Percentiles rank a stretch among this genome's conserved stretches.
phyloP scores from a whole-genome alignment of 202 grass and related monocot genomes.

The Cymbopogon flexuosus region DNA sequence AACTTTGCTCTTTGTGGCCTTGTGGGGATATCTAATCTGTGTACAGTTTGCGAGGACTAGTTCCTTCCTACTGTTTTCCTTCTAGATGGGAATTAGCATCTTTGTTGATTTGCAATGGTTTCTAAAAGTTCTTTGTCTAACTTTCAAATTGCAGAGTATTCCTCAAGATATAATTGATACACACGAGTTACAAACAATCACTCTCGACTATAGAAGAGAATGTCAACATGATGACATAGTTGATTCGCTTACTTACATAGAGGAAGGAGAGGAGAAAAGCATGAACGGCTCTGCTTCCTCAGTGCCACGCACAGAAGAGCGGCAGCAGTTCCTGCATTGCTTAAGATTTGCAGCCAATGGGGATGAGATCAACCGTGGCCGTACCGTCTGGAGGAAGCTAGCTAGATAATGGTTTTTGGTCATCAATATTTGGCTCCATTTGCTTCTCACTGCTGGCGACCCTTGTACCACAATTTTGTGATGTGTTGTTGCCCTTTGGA shows the following conservation, averaged over 20 bases:
- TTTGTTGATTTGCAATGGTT: constrained; percentile 24
- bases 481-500: constrained; percentile 10
- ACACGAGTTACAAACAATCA: constrained; percentile 91
- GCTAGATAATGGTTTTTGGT: constrained; percentile 37
- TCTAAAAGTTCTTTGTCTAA: not conserved
- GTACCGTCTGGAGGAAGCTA: constrained; percentile 91
- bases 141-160: constrained; percentile 61
- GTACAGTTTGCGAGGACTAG: not conserved
- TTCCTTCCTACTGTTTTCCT: not conserved
- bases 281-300: constrained; percentile 49
- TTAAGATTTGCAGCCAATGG: constrained; percentile 61
- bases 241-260: constrained; percentile 73
- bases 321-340: constrained; percentile 68
- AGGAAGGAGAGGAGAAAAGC: constrained; percentile 45
- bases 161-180: constrained; percentile 97
- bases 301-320: constrained; percentile 33
- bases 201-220: constrained; percentile 84
- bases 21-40: not conserved
- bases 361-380: constrained; percentile 78
- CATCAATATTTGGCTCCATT: constrained; percentile 19
- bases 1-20: not conserved
- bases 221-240: constrained; percentile 88
- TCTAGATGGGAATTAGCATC: not conserved
- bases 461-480: constrained; percentile 46
- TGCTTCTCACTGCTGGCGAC: not conserved